Evolutionary conservation across 2,329 filamentous ascomycete genomes (phyloP).

Genomic region (Neopestalotiopsis clavispora): DNA sequence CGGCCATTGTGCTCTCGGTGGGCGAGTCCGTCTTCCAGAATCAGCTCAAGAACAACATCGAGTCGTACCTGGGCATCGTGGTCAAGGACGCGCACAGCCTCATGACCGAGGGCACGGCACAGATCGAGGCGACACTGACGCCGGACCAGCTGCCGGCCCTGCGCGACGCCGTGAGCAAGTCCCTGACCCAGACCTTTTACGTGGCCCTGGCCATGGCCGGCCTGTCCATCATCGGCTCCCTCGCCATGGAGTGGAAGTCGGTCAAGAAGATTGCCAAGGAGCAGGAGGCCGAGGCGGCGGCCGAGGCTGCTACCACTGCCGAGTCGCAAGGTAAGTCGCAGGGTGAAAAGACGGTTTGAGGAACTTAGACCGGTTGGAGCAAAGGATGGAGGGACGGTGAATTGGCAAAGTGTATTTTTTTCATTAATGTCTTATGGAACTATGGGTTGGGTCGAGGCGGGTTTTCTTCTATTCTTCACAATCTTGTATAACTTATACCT

Average conservation of each 20-base stretch:
- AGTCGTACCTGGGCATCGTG: constrained; percentile 15
- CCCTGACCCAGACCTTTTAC: constrained; percentile 17
- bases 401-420: not conserved
- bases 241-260: constrained; percentile 19
- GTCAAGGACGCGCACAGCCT: constrained; percentile 15
- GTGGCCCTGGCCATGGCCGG: constrained; percentile 16
- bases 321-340: not conserved
- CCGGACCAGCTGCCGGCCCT: constrained; percentile 9
- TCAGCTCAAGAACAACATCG: constrained; percentile 14
- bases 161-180: constrained; percentile 11
- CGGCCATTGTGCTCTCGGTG: not conserved
- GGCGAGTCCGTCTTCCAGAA: constrained; percentile 11
- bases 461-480: not conserved
- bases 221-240: constrained; percentile 17
- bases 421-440: not conserved
- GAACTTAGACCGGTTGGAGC: too few species aligned
- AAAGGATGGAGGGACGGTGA: not conserved
- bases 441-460: not conserved
- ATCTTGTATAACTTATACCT: not conserved
- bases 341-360: not conserved
- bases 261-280: constrained; percentile 10
- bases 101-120: constrained; percentile 5
- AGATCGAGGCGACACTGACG: not conserved
- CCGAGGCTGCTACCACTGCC: not conserved
- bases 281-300: not conserved